Percentiles rank a stretch among this genome's conserved stretches.
phyloP scores from a whole-genome alignment of 805 yeast species.

The Yamadazyma nakazawae region DNA sequence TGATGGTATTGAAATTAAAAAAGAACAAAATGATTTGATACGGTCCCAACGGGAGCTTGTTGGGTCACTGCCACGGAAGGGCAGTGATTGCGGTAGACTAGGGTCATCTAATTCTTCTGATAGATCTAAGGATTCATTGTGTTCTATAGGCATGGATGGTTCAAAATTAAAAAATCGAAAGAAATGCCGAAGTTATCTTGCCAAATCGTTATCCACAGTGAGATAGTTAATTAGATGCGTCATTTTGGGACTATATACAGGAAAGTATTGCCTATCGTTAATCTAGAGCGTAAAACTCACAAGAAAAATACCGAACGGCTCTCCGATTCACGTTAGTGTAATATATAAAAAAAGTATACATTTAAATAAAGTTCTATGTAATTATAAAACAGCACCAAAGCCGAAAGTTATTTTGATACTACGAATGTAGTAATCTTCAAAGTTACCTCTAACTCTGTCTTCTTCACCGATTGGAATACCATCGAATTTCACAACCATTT shows the following conservation, averaged over 20 bases:
- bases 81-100: slow-evolving; percentile 1
- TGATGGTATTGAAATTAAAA: neutral
- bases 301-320: no score
- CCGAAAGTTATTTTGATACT: slow-evolving; percentile 92
- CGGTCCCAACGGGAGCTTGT: neutral
- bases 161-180: neutral
- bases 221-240: neutral
- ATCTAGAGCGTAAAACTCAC: no score
- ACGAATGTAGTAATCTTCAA: slow-evolving; percentile 84
- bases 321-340: neutral
- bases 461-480: slow-evolving; percentile 97
- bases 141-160: neutral
- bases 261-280: no score
- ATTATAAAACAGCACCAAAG: slow-evolving; percentile 81
- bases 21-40: neutral
- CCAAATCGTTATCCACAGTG: neutral
- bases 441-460: slow-evolving; percentile 77
- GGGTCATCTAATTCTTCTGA: neutral
- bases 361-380: neutral
- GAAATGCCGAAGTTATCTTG: neutral
- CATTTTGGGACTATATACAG: neutral
- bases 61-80: neutral
- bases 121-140: neutral
- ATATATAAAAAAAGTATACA: neutral
- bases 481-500: slow-evolving; percentile 68